Conservation (phyloP, 1,284 basidiomycete species). For the Marasmius fiardii region DNA sequence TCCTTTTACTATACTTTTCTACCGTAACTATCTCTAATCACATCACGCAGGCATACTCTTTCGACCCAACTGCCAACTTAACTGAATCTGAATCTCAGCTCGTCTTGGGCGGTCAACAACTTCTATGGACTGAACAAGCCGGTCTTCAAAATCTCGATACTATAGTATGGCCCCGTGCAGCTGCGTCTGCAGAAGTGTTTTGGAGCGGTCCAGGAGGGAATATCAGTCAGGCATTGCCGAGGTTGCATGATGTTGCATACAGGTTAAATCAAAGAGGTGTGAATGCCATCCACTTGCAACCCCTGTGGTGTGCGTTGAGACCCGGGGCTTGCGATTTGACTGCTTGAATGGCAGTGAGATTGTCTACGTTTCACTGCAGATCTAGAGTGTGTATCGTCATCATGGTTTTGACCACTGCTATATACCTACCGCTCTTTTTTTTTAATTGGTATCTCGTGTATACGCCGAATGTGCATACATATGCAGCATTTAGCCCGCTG, state of each 20-base stretch:
- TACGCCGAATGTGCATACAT: no score
- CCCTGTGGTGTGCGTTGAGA: constrained; percentile 79
- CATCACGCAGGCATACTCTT: constrained; percentile 56
- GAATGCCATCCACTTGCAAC: constrained; percentile 68
- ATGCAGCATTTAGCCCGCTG: no score
- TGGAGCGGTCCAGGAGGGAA: constrained; percentile 70
- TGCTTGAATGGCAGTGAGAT: constrained; percentile 25
- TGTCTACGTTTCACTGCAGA: no score
- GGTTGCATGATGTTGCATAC: constrained; percentile 75
- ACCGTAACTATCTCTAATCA: not conserved
- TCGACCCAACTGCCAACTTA: constrained; percentile 66
- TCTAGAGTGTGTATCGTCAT: no score
- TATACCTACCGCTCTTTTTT: no score
- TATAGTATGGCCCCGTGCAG: constrained; percentile 78
- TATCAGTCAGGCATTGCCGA: constrained; percentile 60
- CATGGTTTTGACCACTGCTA: no score
- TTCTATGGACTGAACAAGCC: constrained; percentile 80
- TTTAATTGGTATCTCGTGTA: no score
- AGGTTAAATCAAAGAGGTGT: constrained; percentile 70
- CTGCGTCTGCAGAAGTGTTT: constrained; percentile 77
- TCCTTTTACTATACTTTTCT: constrained; percentile 11
- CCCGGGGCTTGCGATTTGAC: constrained; percentile 55
- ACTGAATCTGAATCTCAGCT: constrained; percentile 44
- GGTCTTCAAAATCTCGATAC: constrained; percentile 68
- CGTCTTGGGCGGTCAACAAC: constrained; percentile 73